Conservation (phyloP, 2,329 filamentous ascomycete genomes). For the Phialocephala sp. region DNA sequence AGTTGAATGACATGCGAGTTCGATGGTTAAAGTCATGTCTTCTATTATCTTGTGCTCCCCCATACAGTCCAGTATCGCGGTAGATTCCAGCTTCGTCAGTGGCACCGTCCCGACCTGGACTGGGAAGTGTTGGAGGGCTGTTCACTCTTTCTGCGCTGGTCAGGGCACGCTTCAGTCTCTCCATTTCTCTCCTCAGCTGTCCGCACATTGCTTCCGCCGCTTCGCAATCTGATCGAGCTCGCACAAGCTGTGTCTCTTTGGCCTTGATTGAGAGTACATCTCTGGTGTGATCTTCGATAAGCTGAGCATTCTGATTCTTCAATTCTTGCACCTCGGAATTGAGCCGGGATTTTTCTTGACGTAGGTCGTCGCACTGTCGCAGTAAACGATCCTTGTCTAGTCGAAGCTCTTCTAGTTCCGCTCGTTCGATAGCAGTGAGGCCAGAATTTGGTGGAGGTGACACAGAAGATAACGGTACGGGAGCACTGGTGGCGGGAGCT, state of each 20-base stretch:
- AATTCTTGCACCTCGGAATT: constrained; percentile 90
- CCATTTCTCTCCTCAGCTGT: constrained; percentile 84
- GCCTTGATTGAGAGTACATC: constrained; percentile 97
- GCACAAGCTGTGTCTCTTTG: constrained; percentile 95
- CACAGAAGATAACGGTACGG: constrained; percentile 53
- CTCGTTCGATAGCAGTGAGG: constrained; percentile 79
- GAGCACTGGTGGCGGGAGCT: constrained; percentile 49
- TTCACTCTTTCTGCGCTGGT: constrained; percentile 62
- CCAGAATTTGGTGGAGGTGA: constrained; percentile 68
- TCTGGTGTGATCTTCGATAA: constrained; percentile 96
- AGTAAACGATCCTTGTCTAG: constrained; percentile 79
- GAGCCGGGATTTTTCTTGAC: constrained; percentile 80
- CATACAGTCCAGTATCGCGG: constrained; percentile 51
- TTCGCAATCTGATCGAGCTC: constrained; percentile 88
- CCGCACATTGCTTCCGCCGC: constrained; percentile 86
- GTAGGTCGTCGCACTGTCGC: constrained; percentile 78
- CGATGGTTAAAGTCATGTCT: constrained; percentile 36
- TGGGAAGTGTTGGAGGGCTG: constrained; percentile 43
- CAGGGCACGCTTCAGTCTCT: constrained; percentile 88
- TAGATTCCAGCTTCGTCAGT: constrained; percentile 66
- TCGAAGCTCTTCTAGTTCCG: constrained; percentile 90
- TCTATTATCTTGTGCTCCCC: constrained; percentile 33
- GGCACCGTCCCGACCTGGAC: constrained; percentile 52
- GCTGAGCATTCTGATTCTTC: constrained; percentile 93
- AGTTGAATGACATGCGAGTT: constrained; percentile 61